Base-by-base conservation (phyloP, 2,329 filamentous ascomycete species). In the Hawksworthiomyces lignivorus region DNA sequence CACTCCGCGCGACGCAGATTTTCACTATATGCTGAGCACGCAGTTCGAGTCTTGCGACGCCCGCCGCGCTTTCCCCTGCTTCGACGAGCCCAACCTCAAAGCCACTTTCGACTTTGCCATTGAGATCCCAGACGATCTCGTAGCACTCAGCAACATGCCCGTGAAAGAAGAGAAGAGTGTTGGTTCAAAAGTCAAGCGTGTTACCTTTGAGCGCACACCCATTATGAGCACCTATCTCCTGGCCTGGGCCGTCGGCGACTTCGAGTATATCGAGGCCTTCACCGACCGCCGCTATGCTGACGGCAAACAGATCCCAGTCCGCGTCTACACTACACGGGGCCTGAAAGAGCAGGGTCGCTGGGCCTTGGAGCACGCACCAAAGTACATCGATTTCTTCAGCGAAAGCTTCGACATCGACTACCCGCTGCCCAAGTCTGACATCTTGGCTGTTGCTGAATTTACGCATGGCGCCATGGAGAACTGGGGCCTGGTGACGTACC, bases 11-110 rank as follows among this genome's bases (percentile, higher is more conserved):
- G 87, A 82, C 50, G 71, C 72, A 35, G 72, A 80, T 54, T 77
- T 72, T 58, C 75, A 79, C 61, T 75, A 76, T 58, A 89, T 90
- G 85, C 71, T 95, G 63, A 94, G 87, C 69, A 98, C 92, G 36
- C 92, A 98, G 61, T 98, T 98, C 58, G 92, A 98, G 70, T 84
- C 89, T 34, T 95, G 88, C 57, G 92, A 98, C 65, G 92, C 92
- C 48, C 83, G 92, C 50, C 77, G 89, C 52, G 90, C 92, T 8
- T 96, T 98, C 66, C 92, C 92, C 36, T 98, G 92, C 68, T 97
- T 97, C 57, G 92, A 98, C 58, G 92, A 98, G 68, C 92, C 92
- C 31, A 95, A 94, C 56, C 75, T 97, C 50, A 98, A 98, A 68
- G 87, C 92, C 10, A 90, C 88, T 3, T 97, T 96, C 57, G 89